Conservation (phyloP, 2,329 filamentous ascomycete genomes). For the Mariannaea sp. region DNA sequence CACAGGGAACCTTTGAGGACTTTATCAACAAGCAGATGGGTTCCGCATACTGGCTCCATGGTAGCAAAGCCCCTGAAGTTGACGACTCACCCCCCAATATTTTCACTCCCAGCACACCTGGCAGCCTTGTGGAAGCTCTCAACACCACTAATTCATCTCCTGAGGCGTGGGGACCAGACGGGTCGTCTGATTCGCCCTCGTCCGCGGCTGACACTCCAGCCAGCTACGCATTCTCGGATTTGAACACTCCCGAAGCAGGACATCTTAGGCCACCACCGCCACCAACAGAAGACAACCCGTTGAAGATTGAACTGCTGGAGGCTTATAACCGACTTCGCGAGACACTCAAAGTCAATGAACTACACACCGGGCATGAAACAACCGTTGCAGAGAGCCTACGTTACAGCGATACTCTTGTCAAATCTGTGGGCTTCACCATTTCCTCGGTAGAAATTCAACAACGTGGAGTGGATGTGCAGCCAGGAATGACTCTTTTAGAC, state of each 20-base stretch:
- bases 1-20: conserved; percentile 64
- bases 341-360: conserved; percentile 60
- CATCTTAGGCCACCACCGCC: conserved; percentile 21
- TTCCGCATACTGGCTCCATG: conserved; percentile 49
- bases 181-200: conserved; percentile 41
- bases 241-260: conserved; percentile 33
- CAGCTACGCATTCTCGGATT: conserved; percentile 49
- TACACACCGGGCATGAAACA: conserved; percentile 47
- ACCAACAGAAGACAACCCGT: conserved; percentile 31
- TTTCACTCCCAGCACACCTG: conserved; percentile 45
- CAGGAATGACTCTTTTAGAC: conserved; percentile 76
- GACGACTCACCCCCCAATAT: conserved; percentile 40
- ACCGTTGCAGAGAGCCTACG: conserved; percentile 52
- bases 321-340: conserved; percentile 66
- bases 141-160: conserved; percentile 44
- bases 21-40: conserved; percentile 68
- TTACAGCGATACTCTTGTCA: conserved; percentile 64
- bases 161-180: conserved; percentile 50
- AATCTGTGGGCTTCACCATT: conserved; percentile 80
- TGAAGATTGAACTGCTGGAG: conserved; percentile 59
- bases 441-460: conserved; percentile 90
- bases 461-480: conserved; percentile 76
- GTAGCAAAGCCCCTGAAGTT: conserved; percentile 44
- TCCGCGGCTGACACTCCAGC: conserved; percentile 46
- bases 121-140: conserved; percentile 45